These are phyloP conservation scores for Podospora comata DNA, from an alignment of 495 filamentous ascomycete genomes.

Conservation along the genomic window DNA sequence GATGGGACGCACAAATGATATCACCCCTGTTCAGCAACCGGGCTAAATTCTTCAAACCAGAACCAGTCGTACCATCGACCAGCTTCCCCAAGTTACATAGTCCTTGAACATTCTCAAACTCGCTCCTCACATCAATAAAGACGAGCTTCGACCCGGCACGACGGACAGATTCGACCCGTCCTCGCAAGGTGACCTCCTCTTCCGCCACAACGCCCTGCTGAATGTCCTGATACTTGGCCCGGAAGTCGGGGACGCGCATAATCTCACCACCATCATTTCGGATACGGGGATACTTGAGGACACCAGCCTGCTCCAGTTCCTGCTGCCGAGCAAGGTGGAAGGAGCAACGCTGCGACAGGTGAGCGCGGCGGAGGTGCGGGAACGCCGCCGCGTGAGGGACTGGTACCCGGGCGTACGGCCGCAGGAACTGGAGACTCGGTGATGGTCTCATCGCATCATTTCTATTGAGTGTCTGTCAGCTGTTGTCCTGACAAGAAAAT, in stretches of 20 bases:
- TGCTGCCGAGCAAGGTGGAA: conserved; percentile 39
- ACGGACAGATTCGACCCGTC: conserved; percentile 45
- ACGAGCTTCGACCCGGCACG: conserved; percentile 63
- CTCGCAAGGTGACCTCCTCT: conserved; percentile 46
- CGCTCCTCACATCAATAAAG: conserved; percentile 76
- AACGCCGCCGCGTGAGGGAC: not conserved
- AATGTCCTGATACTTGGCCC: conserved; percentile 34
- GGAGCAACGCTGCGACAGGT: conserved; percentile 32
- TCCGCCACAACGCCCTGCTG: conserved; percentile 28
- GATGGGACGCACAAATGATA: conserved; percentile 52
- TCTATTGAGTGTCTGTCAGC: conserved; percentile 8
- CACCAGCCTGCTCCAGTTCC: conserved; percentile 33
- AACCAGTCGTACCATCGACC: conserved; percentile 26
- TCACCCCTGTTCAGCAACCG: conserved; percentile 67
- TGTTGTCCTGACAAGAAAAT: not conserved
- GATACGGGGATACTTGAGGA: conserved; percentile 43
- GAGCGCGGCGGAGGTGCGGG: not conserved
- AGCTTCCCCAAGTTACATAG: conserved; percentile 65
- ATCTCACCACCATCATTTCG: conserved; percentile 25
- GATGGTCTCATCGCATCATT: conserved; percentile 40
- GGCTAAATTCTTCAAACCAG: conserved; percentile 55
- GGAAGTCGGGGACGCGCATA: conserved; percentile 41
- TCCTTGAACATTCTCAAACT: conserved; percentile 66
- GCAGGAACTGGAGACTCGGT: conserved; percentile 48
- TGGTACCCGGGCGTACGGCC: conserved; percentile 35